Evolutionary conservation across 768 basidiomycete genomes (phyloP).

Genomic region (Boletus barrowsii): DNA sequence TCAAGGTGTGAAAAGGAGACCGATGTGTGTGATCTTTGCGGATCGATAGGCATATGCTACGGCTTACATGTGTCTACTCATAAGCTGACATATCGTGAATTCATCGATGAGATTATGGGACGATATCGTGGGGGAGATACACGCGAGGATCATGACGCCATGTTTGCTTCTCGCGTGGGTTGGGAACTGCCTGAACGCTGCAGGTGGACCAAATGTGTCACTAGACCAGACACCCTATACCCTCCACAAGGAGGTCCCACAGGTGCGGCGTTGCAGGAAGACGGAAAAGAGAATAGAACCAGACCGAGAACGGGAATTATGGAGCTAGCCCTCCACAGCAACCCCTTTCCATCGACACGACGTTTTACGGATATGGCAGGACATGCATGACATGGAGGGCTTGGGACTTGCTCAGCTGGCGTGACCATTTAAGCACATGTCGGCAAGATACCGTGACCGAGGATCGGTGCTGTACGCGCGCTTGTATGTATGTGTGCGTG

Average conservation of each 20-base stretch:
- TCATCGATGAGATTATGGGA: conserved; percentile 21
- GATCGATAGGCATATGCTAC: conserved; percentile 14
- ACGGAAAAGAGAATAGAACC: not conserved
- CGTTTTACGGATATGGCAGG: conserved; percentile 15
- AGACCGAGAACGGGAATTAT: conserved; percentile 15
- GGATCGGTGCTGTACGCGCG: not conserved
- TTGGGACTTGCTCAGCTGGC: not conserved
- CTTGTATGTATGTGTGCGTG: not conserved
- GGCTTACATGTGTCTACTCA: not conserved
- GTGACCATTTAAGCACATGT: not conserved
- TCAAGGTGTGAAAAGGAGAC: conserved; percentile 6
- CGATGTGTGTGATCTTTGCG: conserved; percentile 10
- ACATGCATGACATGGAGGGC: not conserved
- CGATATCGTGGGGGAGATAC: conserved; percentile 7
- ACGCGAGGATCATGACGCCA: conserved; percentile 13
- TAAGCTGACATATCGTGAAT: conserved; percentile 2
- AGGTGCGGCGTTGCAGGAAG: conserved; percentile 2
- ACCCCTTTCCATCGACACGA: conserved; percentile 18
- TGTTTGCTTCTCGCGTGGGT: conserved; percentile 3
- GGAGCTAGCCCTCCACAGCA: conserved; percentile 14
- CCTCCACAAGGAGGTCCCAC: conserved; percentile 11
- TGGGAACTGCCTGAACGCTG: not conserved
- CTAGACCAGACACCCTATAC: conserved; percentile 13
- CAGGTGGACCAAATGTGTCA: not conserved
- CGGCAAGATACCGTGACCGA: conserved; percentile 6